Conservation (phyloP, 2,329 filamentous ascomycete genomes). For the Pestalotiopsis sp. region DNA sequence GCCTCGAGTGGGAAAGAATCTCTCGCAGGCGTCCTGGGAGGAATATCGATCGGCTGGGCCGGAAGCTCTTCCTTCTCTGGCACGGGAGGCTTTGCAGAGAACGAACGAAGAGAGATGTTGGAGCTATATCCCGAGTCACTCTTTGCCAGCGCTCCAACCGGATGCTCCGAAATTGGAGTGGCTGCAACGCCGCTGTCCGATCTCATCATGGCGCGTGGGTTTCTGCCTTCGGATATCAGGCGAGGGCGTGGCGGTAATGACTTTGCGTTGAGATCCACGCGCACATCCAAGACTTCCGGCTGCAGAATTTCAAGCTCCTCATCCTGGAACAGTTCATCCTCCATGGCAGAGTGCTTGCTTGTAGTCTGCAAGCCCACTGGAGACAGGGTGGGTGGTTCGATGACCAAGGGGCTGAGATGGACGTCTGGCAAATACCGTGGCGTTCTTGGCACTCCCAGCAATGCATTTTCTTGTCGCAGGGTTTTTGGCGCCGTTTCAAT, state of each 20-base stretch:
- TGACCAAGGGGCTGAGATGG: slow-evolving; percentile 30
- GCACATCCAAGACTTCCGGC: slow-evolving; percentile 27
- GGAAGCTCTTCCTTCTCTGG: slow-evolving; percentile 24
- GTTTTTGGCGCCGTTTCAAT: not conserved
- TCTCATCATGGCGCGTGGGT: slow-evolving; percentile 29
- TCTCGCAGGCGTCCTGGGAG: not conserved
- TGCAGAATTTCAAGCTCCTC: slow-evolving; percentile 29
- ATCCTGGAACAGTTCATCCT: slow-evolving; percentile 51
- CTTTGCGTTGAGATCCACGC: slow-evolving; percentile 45
- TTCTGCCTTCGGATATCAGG: slow-evolving; percentile 20
- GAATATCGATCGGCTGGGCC: slow-evolving; percentile 13
- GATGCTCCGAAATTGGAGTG: slow-evolving; percentile 43
- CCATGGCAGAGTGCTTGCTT: slow-evolving; percentile 49
- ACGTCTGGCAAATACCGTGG: slow-evolving; percentile 3
- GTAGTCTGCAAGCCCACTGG: slow-evolving; percentile 42
- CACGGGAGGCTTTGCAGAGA: slow-evolving; percentile 35
- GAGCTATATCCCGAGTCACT: slow-evolving; percentile 65
- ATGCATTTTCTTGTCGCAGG: too few species aligned
- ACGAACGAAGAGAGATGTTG: slow-evolving; percentile 57
- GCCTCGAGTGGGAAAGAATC: slow-evolving; percentile 1
- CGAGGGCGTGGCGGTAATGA: slow-evolving; percentile 26
- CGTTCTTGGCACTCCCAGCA: not conserved
- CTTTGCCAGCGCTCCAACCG: slow-evolving; percentile 51
- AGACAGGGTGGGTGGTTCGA: slow-evolving; percentile 29
- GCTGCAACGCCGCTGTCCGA: slow-evolving; percentile 54